phyloP scores from a whole-genome alignment of 129 eudicot genomes.

The Helianthus tuberosus region DNA sequence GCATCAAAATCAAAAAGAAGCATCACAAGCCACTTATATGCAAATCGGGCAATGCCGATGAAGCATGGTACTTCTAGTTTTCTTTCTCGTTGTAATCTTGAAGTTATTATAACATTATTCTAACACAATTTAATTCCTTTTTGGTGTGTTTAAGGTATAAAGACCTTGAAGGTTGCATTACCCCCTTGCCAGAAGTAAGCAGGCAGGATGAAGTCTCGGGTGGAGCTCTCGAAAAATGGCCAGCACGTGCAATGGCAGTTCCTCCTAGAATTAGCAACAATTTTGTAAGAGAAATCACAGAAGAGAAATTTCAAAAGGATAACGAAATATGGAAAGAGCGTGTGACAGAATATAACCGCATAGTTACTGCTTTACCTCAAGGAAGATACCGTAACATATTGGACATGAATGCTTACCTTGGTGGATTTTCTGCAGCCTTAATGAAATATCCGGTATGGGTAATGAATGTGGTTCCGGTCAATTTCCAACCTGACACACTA shows the following conservation, averaged over 20 bases:
- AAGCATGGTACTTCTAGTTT: constrained; percentile 61
- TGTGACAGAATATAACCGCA: constrained; percentile 51
- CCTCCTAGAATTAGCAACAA: constrained; percentile 83
- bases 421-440: constrained; percentile 92
- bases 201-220: constrained; percentile 68
- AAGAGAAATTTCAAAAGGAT: constrained; percentile 59
- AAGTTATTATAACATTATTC: background rate
- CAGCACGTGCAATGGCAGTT: constrained; percentile 66
- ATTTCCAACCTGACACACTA: constrained; percentile 60
- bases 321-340: constrained; percentile 65
- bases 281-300: constrained; percentile 46
- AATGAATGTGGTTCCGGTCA: constrained; percentile 86
- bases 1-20: constrained; percentile 48
- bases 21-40: constrained; percentile 65
- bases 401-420: constrained; percentile 94
- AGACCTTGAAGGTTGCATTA: constrained; percentile 73
- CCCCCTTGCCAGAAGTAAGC: constrained; percentile 82
- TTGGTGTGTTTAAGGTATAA: constrained; percentile 59
- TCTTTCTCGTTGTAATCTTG: background rate
- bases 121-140: background rate
- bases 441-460: constrained; percentile 86
- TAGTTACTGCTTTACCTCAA: constrained; percentile 42
- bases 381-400: constrained; percentile 72
- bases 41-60: constrained; percentile 77
- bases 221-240: constrained; percentile 80